Percentiles rank a stretch among this genome's conserved stretches.
Conservation (phyloP, 225 moss, liverwort and hornwort species). For the Asterella californica region DNA sequence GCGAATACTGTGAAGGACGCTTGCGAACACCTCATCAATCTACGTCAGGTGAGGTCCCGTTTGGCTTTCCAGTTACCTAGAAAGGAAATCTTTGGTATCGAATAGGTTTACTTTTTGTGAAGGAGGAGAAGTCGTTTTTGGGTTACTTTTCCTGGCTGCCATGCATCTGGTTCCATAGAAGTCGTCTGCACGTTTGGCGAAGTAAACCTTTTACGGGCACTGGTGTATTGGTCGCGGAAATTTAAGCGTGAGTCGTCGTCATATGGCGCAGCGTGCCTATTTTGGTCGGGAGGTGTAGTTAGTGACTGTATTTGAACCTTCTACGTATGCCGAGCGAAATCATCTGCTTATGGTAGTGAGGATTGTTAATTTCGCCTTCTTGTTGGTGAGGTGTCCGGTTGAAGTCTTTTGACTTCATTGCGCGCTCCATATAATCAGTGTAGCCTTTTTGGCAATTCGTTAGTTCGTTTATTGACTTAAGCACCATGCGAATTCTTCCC, state of each 20-base stretch:
- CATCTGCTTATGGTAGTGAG: too few relatives aligned
- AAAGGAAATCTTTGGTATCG: not conserved
- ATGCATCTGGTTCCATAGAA: not conserved
- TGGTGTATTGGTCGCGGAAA: too few relatives aligned
- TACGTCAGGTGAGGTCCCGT: conserved; percentile 72
- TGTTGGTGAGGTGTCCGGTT: too few relatives aligned
- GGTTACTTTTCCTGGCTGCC: not conserved
- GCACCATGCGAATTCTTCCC: not conserved
- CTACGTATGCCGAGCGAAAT: too few relatives aligned
- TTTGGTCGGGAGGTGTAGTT: not conserved
- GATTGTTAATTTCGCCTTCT: too few relatives aligned
- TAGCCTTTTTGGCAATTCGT: not conserved
- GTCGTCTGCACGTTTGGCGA: too few relatives aligned
- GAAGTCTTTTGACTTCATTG: not conserved
- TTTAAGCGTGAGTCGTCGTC: too few relatives aligned
- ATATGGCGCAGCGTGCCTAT: not conserved
- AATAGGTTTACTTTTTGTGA: too few relatives aligned
- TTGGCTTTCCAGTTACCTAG: not conserved
- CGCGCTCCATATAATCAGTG: not conserved
- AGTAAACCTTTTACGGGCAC: too few relatives aligned
- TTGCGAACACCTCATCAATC: conserved; percentile 93
- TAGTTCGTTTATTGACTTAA: not conserved
- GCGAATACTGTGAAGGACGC: conserved; percentile 95
- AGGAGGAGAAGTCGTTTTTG: not conserved
- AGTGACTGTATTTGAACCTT: too few relatives aligned